Percentiles rank a stretch among this genome's conserved stretches.
phyloP scores from a whole-genome alignment of 108 stramenopile genomes.

The Nannochloropsis gaditana region DNA sequence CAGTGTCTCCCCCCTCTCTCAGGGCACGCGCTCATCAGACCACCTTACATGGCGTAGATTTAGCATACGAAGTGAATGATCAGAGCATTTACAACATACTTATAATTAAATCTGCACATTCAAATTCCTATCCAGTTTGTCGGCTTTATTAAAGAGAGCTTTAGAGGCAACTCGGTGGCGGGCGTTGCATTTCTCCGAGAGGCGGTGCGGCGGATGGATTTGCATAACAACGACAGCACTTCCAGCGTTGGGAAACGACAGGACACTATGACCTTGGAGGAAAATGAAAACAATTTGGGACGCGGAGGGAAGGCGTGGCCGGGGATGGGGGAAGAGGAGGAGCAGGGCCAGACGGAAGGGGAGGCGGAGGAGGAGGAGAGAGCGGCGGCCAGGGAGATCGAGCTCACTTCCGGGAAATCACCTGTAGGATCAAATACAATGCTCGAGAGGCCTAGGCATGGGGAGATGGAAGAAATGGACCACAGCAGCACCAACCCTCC shows the following conservation, averaged over 20 bases:
- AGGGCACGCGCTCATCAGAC: too few relatives aligned
- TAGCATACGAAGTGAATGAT: too few relatives aligned
- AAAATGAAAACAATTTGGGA: background rate
- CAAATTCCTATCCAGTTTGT: background rate
- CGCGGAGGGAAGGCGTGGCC: background rate
- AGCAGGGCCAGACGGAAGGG: background rate
- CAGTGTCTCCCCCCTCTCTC: too few relatives aligned
- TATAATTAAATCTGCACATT: too few relatives aligned
- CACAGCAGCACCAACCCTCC: background rate
- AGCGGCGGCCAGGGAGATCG: background rate
- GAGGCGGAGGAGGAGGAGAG: constrained; percentile 13
- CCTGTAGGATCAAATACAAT: too few relatives aligned
- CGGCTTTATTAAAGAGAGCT: constrained; percentile 5
- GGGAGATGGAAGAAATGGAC: background rate
- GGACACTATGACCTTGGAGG: background rate
- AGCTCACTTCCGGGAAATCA: too few relatives aligned
- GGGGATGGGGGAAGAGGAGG: background rate
- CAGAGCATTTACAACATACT: too few relatives aligned
- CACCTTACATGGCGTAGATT: too few relatives aligned
- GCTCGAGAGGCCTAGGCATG: too few relatives aligned
- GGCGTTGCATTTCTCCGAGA: constrained; percentile 10
- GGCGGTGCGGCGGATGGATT: background rate
- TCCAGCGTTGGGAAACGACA: background rate
- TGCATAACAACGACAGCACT: background rate
- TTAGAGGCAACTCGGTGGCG: background rate